phyloP scores from a whole-genome alignment of 805 yeast species.

The Sporopachydermia quercuum region DNA sequence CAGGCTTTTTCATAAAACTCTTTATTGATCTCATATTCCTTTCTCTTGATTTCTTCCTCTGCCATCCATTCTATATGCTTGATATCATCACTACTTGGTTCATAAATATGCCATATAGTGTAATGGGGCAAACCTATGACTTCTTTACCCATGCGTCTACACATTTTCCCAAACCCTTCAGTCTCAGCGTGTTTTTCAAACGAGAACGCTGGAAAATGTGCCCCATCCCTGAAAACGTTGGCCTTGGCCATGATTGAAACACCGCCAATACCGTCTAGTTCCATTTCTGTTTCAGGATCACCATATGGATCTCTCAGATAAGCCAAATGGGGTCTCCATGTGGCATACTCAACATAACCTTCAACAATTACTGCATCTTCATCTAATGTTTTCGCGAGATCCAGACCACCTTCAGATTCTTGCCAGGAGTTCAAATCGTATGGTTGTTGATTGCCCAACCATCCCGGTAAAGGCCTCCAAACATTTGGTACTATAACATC shows the following conservation, averaged over 20 bases:
- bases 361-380: constrained; percentile 96
- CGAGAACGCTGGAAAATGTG: constrained; percentile 93
- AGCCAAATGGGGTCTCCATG: constrained; percentile 96
- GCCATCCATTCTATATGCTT: constrained; percentile 81
- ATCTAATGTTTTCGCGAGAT: constrained; percentile 36
- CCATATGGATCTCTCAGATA: constrained; percentile 91
- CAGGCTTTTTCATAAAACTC: constrained; percentile 58
- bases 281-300: constrained; percentile 77
- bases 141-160: constrained; percentile 71
- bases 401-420: constrained; percentile 60
- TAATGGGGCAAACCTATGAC: constrained; percentile 90
- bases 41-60: constrained; percentile 52
- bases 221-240: constrained; percentile 69
- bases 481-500: constrained; percentile 80
- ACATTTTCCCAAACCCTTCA: constrained; percentile 77
- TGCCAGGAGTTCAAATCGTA: constrained; percentile 96
- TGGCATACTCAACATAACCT: constrained; percentile 93
- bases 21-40: constrained; percentile 46
- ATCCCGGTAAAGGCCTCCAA: constrained; percentile 94
- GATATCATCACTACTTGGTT: constrained; percentile 86
- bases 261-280: constrained; percentile 93
- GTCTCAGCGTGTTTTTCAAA: constrained; percentile 96
- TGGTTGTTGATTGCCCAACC: constrained; percentile 82
- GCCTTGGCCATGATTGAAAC: constrained; percentile 87
- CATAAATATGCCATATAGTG: constrained; percentile 93